phyloP scores from a whole-genome alignment of 164 flowering plant genomes.

The Vitis cinerea region DNA sequence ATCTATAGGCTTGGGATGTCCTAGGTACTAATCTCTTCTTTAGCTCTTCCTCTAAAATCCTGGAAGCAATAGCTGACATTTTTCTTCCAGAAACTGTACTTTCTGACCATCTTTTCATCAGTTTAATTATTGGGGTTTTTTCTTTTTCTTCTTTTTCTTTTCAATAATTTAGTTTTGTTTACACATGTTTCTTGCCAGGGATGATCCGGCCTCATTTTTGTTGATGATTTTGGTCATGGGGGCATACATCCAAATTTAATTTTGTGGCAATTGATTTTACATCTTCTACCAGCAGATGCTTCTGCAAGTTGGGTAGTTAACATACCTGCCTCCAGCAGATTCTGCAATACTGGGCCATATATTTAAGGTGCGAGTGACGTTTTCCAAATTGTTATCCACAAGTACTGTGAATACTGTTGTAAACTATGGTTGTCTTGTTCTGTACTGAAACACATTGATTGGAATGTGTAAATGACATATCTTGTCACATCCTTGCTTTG shows the following conservation, averaged over 20 bases:
- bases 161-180: not conserved
- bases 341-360: not conserved
- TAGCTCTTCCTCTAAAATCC: not conserved
- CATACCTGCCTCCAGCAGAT: not conserved
- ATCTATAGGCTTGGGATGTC: not conserved
- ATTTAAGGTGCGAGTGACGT: not conserved
- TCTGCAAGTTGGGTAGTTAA: not conserved
- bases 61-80: not conserved
- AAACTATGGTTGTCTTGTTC: not conserved
- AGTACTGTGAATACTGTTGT: not conserved
- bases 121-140: not conserved
- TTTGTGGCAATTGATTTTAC: not conserved
- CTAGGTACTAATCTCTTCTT: not conserved
- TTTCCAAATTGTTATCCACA: not conserved
- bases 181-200: slow-evolving; percentile 1
- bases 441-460: not conserved
- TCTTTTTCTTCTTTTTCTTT: not conserved
- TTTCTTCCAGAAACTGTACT: not conserved
- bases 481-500: not conserved
- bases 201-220: not conserved
- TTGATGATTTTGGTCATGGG: not conserved
- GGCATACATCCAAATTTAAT: not conserved
- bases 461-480: not conserved
- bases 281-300: not conserved
- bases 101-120: not conserved